phyloP scores from a whole-genome alignment of 2,329 filamentous ascomycete genomes.

The Monosporascus sp. region DNA sequence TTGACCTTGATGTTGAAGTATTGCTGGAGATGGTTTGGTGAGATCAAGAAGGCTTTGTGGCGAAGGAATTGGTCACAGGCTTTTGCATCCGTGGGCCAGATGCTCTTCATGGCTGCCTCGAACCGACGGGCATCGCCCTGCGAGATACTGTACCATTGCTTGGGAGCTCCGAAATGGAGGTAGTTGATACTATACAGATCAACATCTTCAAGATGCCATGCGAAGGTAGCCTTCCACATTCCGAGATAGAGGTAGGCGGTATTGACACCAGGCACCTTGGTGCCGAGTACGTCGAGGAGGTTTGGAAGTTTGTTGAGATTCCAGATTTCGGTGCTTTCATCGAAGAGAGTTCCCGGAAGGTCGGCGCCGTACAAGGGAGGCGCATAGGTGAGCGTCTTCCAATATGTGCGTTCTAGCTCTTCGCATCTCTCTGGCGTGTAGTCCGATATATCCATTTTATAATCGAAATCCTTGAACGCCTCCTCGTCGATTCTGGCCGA shows the following conservation, averaged over 20 bases:
- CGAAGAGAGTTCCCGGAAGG: constrained; percentile 91
- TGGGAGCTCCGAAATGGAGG: constrained; percentile 95
- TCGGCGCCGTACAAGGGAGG: constrained; percentile 94
- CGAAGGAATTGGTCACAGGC: constrained; percentile 93
- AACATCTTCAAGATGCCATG: constrained; percentile 97
- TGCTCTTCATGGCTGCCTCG: constrained; percentile 88
- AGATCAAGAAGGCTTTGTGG: constrained; percentile 96
- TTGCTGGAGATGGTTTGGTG: constrained; percentile 77
- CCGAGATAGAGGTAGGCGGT: constrained; percentile 96
- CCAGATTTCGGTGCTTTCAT: constrained; percentile 78
- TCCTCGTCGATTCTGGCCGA: constrained; percentile 81
- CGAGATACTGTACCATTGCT: constrained; percentile 99
- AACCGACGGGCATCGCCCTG: constrained; percentile 91
- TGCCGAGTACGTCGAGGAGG: constrained; percentile 85
- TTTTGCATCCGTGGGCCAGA: constrained; percentile 94
- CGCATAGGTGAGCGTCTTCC: constrained; percentile 95
- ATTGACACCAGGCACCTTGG: constrained; percentile 95
- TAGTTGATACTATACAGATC: constrained; percentile 99
- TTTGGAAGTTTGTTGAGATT: constrained; percentile 95
- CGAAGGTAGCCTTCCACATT: constrained; percentile 99
- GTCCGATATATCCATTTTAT: constrained; percentile 79
- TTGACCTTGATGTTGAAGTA: constrained; percentile 96
- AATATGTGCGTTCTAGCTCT: constrained; percentile 90
- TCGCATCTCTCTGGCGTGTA: constrained; percentile 89
- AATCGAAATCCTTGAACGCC: constrained; percentile 87